Evolutionary conservation across 768 basidiomycete genomes (phyloP).

Genomic region (Obba rivulosa): DNA sequence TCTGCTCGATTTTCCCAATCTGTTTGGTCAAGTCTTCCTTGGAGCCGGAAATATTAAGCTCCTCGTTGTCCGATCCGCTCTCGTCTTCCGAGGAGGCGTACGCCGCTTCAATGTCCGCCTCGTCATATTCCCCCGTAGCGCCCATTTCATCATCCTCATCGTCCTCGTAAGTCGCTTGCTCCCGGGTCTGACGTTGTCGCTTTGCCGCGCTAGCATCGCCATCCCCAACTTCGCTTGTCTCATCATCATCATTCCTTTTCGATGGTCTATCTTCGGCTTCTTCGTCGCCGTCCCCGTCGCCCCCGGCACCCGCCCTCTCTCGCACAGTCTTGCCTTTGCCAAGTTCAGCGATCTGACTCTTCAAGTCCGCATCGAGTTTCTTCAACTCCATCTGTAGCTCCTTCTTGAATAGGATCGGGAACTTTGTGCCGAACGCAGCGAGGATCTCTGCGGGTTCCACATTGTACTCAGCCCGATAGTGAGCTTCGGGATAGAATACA

Average conservation of each 20-base stretch:
- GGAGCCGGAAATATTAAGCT: conserved; percentile 7
- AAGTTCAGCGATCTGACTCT: conserved; percentile 70
- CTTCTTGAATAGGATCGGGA: conserved; percentile 77
- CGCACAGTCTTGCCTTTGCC: conserved; percentile 68
- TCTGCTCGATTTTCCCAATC: conserved; percentile 38
- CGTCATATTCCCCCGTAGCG: conserved; percentile 42
- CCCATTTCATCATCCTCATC: conserved; percentile 58
- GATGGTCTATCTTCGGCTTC: conserved; percentile 32
- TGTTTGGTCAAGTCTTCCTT: conserved; percentile 32
- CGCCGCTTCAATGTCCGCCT: conserved; percentile 56
- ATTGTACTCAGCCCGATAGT: conserved; percentile 82
- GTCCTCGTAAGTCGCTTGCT: conserved; percentile 73
- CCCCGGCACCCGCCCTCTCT: conserved; percentile 37
- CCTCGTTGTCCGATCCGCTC: conserved; percentile 33
- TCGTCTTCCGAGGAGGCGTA: conserved; percentile 41
- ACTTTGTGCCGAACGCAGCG: conserved; percentile 61
- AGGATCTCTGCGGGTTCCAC: conserved; percentile 70
- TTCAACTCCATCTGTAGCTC: conserved; percentile 86
- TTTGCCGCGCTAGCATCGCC: conserved; percentile 81
- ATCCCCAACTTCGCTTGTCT: conserved; percentile 72
- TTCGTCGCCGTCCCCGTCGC: conserved; percentile 45
- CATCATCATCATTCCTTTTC: conserved; percentile 48
- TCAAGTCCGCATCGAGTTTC: conserved; percentile 73
- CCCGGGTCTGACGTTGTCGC: conserved; percentile 61
- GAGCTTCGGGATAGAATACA: conserved; percentile 78